Percentiles rank a stretch among this genome's conserved stretches.
These are phyloP conservation scores for Pestalotiopsis sp. DNA, from an alignment of 2,329 filamentous ascomycete genomes.

Conservation along the genomic window DNA sequence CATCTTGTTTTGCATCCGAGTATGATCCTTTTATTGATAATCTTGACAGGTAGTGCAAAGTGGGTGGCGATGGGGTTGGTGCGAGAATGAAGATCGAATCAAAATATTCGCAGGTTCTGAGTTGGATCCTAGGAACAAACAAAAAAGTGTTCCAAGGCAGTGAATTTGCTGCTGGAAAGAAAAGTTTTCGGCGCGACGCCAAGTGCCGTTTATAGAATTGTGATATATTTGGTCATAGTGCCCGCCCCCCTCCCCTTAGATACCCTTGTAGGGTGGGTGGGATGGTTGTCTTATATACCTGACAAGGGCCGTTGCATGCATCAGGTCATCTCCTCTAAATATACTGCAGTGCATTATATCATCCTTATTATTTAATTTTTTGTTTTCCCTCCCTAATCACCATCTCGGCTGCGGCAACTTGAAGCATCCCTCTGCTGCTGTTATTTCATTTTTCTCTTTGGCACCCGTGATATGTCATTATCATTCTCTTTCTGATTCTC, in stretches of 20 bases:
- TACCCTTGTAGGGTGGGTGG: background rate
- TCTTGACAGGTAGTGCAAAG: background rate
- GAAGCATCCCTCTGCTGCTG: background rate
- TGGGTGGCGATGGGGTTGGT: background rate
- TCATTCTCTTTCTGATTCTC: background rate
- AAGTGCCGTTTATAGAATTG: background rate
- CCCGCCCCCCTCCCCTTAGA: background rate
- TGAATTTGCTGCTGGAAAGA: background rate
- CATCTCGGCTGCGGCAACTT: background rate
- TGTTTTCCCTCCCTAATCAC: background rate
- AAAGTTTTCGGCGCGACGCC: background rate
- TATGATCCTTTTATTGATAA: background rate
- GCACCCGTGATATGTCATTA: background rate
- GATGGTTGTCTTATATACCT: constrained; percentile 6
- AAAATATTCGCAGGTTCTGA: background rate
- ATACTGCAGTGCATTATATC: background rate
- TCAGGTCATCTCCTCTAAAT: constrained; percentile 1
- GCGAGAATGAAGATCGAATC: background rate
- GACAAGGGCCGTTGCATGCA: constrained; percentile 1
- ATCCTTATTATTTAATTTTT: background rate
- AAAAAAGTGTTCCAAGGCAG: background rate
- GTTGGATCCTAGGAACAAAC: background rate
- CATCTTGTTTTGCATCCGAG: background rate
- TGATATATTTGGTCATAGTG: background rate
- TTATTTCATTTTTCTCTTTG: background rate